A percentile compares a stretch with the other conserved stretches of the same genome.
Conservation (phyloP, 345 rosid species). For the Populus davidiana region DNA sequence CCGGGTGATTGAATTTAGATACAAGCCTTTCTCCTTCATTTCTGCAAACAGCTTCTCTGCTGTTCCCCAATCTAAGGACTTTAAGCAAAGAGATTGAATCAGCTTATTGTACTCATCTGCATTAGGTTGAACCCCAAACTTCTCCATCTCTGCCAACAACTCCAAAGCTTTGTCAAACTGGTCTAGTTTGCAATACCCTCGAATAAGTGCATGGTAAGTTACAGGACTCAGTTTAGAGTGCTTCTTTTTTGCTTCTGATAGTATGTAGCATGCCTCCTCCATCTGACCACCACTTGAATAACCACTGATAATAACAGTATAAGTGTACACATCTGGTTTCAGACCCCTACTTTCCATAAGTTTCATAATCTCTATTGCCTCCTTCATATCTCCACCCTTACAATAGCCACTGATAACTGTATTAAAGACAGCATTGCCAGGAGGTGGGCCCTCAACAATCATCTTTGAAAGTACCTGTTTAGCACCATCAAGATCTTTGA, state of each 20-base stretch:
- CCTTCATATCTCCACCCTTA: constrained; percentile 51
- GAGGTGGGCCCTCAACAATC: constrained; percentile 72
- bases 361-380: constrained; percentile 56
- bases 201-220: constrained; percentile 71
- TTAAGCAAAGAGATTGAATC: constrained; percentile 76
- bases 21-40: constrained; percentile 65
- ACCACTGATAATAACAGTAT: constrained; percentile 74
- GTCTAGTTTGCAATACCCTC: constrained; percentile 78
- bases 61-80: constrained; percentile 68
- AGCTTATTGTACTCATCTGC: constrained; percentile 72
- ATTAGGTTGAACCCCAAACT: constrained; percentile 54
- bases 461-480: constrained; percentile 55
- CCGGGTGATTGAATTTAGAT: constrained; percentile 63
- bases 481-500: constrained; percentile 54
- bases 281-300: constrained; percentile 68
- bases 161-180: constrained; percentile 66
- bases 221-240: constrained; percentile 62
- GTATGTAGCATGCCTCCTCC: constrained; percentile 57
- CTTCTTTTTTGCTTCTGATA: constrained; percentile 67
- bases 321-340: constrained; percentile 75
- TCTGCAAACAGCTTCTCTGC: constrained; percentile 66
- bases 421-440: constrained; percentile 80
- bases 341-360: constrained; percentile 74
- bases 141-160: constrained; percentile 68
- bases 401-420: constrained; percentile 50